A percentile compares a stretch with the other conserved stretches of the same genome.
Evolutionary conservation across 179 eudicot species (phyloP).

Genomic region (Nepenthes alata): DNA sequence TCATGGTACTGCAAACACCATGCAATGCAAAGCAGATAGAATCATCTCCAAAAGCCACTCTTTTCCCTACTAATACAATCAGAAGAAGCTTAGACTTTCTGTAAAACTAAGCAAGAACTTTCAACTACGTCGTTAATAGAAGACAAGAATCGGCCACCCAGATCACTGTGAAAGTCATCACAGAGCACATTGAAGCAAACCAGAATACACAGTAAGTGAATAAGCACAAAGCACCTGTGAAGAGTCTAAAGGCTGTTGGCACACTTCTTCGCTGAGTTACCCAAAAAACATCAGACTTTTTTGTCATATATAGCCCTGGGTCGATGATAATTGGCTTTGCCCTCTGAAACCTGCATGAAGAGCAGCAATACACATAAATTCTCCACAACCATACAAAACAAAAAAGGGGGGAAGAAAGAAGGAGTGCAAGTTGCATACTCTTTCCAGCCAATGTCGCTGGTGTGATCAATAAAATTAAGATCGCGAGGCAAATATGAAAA

Average conservation of each 20-base stretch:
- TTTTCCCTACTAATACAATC: no score
- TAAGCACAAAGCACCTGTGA: conserved; percentile 50
- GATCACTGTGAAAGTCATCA: no score
- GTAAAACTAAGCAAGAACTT: no score
- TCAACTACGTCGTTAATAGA: no score
- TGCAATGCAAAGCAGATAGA: no score
- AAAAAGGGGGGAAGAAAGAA: background rate
- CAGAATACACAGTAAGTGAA: background rate
- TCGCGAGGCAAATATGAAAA: conserved; percentile 68
- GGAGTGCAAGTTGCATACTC: conserved; percentile 36
- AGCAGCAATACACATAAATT: conserved; percentile 1
- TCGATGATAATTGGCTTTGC: conserved; percentile 77
- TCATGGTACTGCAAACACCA: no score
- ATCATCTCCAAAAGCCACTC: no score
- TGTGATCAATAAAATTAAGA: conserved; percentile 75
- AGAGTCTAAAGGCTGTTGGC: conserved; percentile 85
- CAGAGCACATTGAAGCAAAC: background rate
- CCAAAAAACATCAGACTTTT: conserved; percentile 85
- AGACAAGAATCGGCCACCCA: no score
- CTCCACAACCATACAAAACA: background rate
- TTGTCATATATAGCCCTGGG: conserved; percentile 73
- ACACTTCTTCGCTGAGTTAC: conserved; percentile 81
- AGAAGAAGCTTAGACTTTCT: no score
- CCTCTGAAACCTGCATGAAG: conserved; percentile 50
- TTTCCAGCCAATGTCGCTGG: conserved; percentile 85